Base-by-base conservation (phyloP, 2,329 filamentous ascomycete species). In the Colletotrichum sidae region DNA sequence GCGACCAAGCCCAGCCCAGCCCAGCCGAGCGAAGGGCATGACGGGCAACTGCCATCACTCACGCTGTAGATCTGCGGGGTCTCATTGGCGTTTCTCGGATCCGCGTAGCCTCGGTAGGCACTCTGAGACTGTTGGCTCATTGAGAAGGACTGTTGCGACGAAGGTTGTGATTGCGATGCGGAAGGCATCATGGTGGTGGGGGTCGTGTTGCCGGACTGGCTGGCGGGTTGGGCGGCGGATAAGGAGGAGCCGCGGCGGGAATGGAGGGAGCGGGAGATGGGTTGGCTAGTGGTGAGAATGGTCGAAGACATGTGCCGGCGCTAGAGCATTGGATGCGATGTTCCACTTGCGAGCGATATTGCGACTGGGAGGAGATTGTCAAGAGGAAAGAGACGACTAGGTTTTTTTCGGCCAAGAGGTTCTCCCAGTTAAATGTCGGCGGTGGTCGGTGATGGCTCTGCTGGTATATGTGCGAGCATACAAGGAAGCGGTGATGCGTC, bases 61-160 rank as follows among this genome's bases (percentile, higher is more conserved):
- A 90, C 88, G 68, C 87, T 88, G 72, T 90, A 90, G 69, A 90
- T 90, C 68, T 86, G 84, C 57, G 86, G 84, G 15, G 80, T 79
- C 11, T 85, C 82, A 12, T 75, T 76, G 8, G 69, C 70, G 47
- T 75, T 70, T 60, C 71, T 77, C 65, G 71, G 69, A 56, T 72
- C 75, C 7, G 77, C 75, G 59, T 81, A 79, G 47, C 79, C 78
- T 50, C 80, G 78, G 63, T 78, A 82, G 65, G 77, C 79, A 25
- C 73, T 70, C 67, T 85, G 84, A 35, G 83, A 83, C 60, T 83
- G 81, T 67, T 86, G 84, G 77, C 83, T 88, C 83, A 87, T 85
- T 68, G 76, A 77, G 73, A 86, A 87, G 52, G 85, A 86, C 58
- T 86, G 83, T 67, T 88, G 85, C 8, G 84, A 86, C 5, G 84